Percentiles rank a stretch among this genome's conserved stretches.
Evolutionary conservation across 129 eudicot species (phyloP).

Genomic region (Logfia minima): DNA sequence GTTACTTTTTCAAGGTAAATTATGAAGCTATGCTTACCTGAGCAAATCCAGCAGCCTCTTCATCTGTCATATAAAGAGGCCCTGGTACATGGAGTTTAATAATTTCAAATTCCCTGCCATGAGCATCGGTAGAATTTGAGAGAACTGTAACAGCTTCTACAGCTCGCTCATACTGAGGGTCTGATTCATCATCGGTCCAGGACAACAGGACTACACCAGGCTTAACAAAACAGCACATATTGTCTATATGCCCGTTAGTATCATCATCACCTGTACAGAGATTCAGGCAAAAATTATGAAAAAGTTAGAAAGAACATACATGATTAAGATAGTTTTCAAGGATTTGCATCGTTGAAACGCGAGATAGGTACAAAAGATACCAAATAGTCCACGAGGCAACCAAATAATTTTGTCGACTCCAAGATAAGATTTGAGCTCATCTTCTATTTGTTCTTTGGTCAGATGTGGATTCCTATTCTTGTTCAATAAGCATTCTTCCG

Average conservation of each 20-base stretch:
- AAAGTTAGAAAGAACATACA: not conserved
- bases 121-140: constrained; percentile 64
- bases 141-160: constrained; percentile 72
- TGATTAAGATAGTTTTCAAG: not conserved
- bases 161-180: constrained; percentile 82
- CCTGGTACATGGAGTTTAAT: constrained; percentile 93
- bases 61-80: constrained; percentile 86
- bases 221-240: constrained; percentile 91
- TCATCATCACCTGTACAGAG: constrained; percentile 80
- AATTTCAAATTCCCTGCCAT: constrained; percentile 65
- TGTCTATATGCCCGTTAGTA: constrained; percentile 92
- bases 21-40: constrained; percentile 41
- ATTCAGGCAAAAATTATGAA: not conserved
- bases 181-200: constrained; percentile 90
- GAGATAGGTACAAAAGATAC: constrained; percentile 34
- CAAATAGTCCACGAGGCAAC: constrained; percentile 86
- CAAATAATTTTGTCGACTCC: constrained; percentile 79
- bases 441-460: constrained; percentile 75
- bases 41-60: constrained; percentile 77
- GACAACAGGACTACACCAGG: constrained; percentile 85
- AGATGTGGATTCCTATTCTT: constrained; percentile 86
- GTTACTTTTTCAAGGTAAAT: not conserved
- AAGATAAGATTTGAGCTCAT: constrained; percentile 76
- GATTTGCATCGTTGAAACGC: not conserved
- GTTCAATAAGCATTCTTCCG: constrained; percentile 93